Percentiles rank a stretch among this genome's conserved stretches.
Conservation (phyloP, 768 basidiomycete genomes). For the Amanita pallidorosea region DNA sequence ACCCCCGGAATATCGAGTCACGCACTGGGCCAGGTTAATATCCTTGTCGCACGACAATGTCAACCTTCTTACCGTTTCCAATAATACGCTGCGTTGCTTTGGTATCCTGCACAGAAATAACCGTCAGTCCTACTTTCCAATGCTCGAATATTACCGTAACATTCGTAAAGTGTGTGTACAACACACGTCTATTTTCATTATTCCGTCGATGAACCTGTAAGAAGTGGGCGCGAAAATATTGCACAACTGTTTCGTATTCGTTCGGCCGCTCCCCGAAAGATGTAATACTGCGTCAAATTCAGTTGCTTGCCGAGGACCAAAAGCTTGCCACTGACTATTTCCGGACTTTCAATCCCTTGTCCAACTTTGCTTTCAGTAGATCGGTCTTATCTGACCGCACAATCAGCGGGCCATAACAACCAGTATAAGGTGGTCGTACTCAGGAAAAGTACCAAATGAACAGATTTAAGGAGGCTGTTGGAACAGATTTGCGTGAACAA, state of each 20-base stretch:
- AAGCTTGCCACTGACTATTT: slow-evolving; percentile 53
- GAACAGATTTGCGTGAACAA: slow-evolving; percentile 81
- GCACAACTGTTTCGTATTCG: slow-evolving; percentile 70
- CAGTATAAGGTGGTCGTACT: slow-evolving; percentile 25
- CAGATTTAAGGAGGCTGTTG: slow-evolving; percentile 67
- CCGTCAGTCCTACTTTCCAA: not conserved
- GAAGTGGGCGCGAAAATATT: slow-evolving; percentile 85
- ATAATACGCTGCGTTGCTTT: slow-evolving; percentile 79
- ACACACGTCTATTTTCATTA: slow-evolving; percentile 69
- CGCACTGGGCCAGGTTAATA: slow-evolving; percentile 33
- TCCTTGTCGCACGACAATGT: not conserved
- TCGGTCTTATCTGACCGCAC: slow-evolving; percentile 59
- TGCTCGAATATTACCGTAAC: slow-evolving; percentile 44
- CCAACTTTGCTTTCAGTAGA: slow-evolving; percentile 61
- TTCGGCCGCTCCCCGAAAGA: slow-evolving; percentile 76
- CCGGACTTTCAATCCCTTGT: slow-evolving; percentile 55
- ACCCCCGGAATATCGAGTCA: slow-evolving; percentile 68
- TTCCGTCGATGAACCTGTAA: slow-evolving; percentile 72
- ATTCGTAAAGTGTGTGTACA: slow-evolving; percentile 75
- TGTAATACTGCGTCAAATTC: slow-evolving; percentile 45
- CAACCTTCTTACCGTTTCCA: slow-evolving; percentile 44
- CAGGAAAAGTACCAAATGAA: slow-evolving; percentile 47
- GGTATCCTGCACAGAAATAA: slow-evolving; percentile 43
- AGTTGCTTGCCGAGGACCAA: not conserved
- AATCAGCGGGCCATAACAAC: slow-evolving; percentile 7